These are phyloP conservation scores for Russula sp. DNA, from an alignment of 768 basidiomycete species.

Conservation along the genomic window DNA sequence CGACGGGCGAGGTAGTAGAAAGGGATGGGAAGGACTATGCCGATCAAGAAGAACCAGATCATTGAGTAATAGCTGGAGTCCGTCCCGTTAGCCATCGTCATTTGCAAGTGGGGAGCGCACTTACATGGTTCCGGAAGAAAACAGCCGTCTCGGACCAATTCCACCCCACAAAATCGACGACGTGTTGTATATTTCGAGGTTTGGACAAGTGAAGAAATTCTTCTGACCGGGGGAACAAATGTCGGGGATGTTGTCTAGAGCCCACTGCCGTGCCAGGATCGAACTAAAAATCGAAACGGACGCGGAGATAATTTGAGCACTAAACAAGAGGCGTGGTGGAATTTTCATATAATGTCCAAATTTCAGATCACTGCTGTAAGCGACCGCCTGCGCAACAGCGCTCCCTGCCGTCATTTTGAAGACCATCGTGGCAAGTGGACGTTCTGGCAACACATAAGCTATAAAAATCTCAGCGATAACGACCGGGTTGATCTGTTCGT, in stretches of 20 bases:
- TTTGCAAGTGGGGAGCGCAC: conserved; percentile 21
- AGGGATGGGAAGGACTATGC: conserved; percentile 68
- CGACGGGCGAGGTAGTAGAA: conserved; percentile 78
- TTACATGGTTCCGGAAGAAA: conserved; percentile 53
- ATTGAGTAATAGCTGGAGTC: conserved; percentile 46
- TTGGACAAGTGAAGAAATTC: conserved; percentile 62
- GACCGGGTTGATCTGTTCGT: conserved; percentile 60
- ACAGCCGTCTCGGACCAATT: conserved; percentile 64
- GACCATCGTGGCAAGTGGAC: conserved; percentile 73
- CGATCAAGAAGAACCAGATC: conserved; percentile 70
- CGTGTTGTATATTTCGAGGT: conserved; percentile 59
- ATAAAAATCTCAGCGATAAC: conserved; percentile 72
- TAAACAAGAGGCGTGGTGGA: conserved; percentile 76
- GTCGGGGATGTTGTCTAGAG: conserved; percentile 62
- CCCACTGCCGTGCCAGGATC: conserved; percentile 61
- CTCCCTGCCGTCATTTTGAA: conserved; percentile 66
- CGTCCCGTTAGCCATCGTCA: background rate
- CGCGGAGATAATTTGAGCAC: conserved; percentile 53
- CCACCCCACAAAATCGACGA: conserved; percentile 77
- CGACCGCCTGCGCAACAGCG: conserved; percentile 53
- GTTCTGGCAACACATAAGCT: conserved; percentile 73
- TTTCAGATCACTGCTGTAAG: conserved; percentile 71
- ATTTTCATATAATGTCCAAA: conserved; percentile 90
- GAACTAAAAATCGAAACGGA: conserved; percentile 52
- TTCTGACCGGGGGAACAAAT: conserved; percentile 59